These are phyloP conservation scores for Ocimum tenuiflorum DNA, from an alignment of 257 asterid genomes.

Conservation along the genomic window DNA sequence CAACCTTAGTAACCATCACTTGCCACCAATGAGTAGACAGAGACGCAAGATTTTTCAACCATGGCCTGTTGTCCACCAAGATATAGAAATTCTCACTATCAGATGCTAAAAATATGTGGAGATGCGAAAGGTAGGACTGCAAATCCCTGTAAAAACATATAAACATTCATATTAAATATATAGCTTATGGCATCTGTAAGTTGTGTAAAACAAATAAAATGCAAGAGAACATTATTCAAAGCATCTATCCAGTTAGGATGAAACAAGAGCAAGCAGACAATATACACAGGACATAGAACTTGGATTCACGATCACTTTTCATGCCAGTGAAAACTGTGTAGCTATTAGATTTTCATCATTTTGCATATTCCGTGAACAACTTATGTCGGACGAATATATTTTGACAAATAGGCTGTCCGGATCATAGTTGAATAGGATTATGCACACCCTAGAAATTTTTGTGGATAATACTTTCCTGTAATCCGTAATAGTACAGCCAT, in stretches of 20 bases:
- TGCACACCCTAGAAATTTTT: neutral
- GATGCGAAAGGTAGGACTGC: slow-evolving; percentile 86
- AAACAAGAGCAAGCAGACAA: neutral
- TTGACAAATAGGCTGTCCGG: neutral
- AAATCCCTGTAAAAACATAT: slow-evolving; percentile 49
- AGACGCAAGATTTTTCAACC: slow-evolving; percentile 66
- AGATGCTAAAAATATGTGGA: slow-evolving; percentile 46
- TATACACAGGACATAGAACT: neutral
- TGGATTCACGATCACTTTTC: neutral
- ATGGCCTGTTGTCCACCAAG: slow-evolving; percentile 76
- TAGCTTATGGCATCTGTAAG: neutral
- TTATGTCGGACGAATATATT: neutral
- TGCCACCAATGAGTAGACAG: slow-evolving; percentile 80
- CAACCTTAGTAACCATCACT: slow-evolving; percentile 82
- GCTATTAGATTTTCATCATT: neutral
- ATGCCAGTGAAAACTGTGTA: neutral
- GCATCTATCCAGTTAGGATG: neutral
- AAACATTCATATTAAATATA: neutral
- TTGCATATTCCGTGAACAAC: neutral
- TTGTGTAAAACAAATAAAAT: neutral
- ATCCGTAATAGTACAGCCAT: neutral
- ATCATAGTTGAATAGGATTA: neutral
- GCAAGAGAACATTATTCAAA: neutral
- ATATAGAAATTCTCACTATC: slow-evolving; percentile 58
- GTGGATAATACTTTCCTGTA: neutral